Base-by-base conservation (phyloP, 2,329 filamentous ascomycete genomes). In the Fusarium hainanense region DNA sequence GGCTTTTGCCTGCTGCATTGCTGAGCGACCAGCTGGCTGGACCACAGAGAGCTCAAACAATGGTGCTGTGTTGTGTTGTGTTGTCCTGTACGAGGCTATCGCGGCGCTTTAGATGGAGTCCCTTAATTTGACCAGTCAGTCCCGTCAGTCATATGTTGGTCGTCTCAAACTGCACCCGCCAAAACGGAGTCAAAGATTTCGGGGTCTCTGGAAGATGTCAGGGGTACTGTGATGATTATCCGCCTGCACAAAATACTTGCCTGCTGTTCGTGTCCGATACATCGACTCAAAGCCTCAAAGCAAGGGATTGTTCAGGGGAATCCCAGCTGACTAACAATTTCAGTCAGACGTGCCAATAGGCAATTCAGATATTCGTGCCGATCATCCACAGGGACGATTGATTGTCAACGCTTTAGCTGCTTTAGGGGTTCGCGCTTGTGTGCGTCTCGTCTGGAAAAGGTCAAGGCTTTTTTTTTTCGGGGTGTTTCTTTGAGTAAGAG, bases 381-480 rank as follows among this genome's bases (percentile, higher is more conserved):
- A 59, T 59, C 58, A 58, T 43, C 66, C 37, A 51, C 58, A 62
- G 62, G 69, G 66, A 73, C 70, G 72, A 74, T 71, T 68, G 72
- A 74, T 70, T 66, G 64, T 42, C 72, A 68, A 44, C 49, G 58
- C 65, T 71, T 67, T 74, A 71, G 49, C 61, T 57, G 28, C 54
- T 69, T 62, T 69, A 54, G 44, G 61, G 56, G 46, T 54, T 63
- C 48, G 60, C 59, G 46, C 62, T 67, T 73, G 58, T 63, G 57
- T 60, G 55, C 43, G 44, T 51, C 58, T 66, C 61, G 62, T 66
- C 62, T 74, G 56, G 54, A 60, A 54, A 66, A 47, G 54, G 63
- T 50, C 63, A 64, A 55, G 63, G 54, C 51, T 55, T 63, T 58
- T 68, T 50, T 59, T 47, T 34, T 61, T 37, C 50, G 42, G 58